Evolutionary conservation across 768 basidiomycete species (phyloP).

Genomic region (Leccinum pellstonianum): DNA sequence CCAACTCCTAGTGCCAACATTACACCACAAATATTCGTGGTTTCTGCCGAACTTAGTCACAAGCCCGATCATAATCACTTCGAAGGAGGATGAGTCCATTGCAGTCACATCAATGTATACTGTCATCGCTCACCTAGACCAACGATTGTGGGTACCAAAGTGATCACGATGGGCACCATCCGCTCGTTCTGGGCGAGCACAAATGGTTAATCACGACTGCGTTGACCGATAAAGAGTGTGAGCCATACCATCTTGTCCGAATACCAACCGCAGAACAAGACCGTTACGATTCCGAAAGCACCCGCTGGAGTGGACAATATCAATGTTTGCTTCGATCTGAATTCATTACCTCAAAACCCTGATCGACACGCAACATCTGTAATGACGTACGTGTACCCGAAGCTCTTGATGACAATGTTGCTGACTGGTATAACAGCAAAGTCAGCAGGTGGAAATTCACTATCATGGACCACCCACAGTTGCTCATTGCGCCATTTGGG

Average conservation of each 20-base stretch:
- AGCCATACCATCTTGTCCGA: conserved; percentile 56
- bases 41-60: conserved; percentile 63
- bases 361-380: background rate
- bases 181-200: conserved; percentile 44
- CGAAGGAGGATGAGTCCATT: background rate
- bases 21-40: conserved; percentile 57
- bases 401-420: conserved; percentile 60
- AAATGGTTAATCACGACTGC: background rate
- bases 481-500: conserved; percentile 62
- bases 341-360: background rate
- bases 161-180: conserved; percentile 60
- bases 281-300: conserved; percentile 45
- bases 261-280: conserved; percentile 59
- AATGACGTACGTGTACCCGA: conserved; percentile 57
- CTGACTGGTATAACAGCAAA: conserved; percentile 40
- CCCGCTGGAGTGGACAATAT: conserved; percentile 60
- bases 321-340: conserved; percentile 56
- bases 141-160: conserved; percentile 56
- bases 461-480: conserved; percentile 45
- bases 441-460: background rate
- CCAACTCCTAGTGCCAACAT: conserved; percentile 74
- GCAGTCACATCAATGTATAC: background rate
- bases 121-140: conserved; percentile 42
- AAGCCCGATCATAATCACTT: conserved; percentile 54
- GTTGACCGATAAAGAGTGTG: background rate